These are phyloP conservation scores for Nissolia schottii DNA, from an alignment of 306 rosid genomes.

Conservation along the genomic window DNA sequence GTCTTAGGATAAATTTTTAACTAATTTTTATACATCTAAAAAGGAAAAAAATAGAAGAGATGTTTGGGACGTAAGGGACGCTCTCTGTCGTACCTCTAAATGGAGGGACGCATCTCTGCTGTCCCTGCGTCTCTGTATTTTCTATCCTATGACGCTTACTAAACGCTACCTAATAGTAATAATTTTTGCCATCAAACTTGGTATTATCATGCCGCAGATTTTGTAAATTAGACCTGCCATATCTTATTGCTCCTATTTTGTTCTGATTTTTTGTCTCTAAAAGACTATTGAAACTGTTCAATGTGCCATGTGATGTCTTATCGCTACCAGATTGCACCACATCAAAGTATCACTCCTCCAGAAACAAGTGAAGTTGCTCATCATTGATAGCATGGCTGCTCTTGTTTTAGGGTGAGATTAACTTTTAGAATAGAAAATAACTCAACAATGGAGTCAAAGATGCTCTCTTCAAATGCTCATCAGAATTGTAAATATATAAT, in stretches of 20 bases:
- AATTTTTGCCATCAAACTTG: background rate
- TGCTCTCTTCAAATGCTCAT: slow-evolving; percentile 7
- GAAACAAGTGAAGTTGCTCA: slow-evolving; percentile 75
- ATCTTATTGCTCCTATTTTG: slow-evolving; percentile 1
- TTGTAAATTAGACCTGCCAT: background rate
- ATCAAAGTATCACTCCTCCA: slow-evolving; percentile 70
- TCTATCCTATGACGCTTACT: no score
- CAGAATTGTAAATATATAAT: slow-evolving; percentile 11
- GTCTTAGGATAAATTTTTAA: no score
- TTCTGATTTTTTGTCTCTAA: background rate
- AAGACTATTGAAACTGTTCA: background rate
- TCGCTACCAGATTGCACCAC: slow-evolving; percentile 63
- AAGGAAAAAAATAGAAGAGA: no score
- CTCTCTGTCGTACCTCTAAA: no score
- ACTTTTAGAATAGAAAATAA: slow-evolving; percentile 4
- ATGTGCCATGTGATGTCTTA: slow-evolving; percentile 18
- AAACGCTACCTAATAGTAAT: no score
- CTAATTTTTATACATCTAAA: no score
- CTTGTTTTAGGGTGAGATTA: slow-evolving; percentile 66
- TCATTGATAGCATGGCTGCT: slow-evolving; percentile 94
- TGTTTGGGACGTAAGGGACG: no score
- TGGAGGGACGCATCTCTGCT: no score
- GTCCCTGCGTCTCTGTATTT: no score
- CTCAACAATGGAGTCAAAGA: slow-evolving; percentile 8
- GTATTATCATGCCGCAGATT: background rate